These are phyloP conservation scores for Rhododendron williamsianum DNA, from an alignment of 148 eudicot species.

Conservation along the genomic window DNA sequence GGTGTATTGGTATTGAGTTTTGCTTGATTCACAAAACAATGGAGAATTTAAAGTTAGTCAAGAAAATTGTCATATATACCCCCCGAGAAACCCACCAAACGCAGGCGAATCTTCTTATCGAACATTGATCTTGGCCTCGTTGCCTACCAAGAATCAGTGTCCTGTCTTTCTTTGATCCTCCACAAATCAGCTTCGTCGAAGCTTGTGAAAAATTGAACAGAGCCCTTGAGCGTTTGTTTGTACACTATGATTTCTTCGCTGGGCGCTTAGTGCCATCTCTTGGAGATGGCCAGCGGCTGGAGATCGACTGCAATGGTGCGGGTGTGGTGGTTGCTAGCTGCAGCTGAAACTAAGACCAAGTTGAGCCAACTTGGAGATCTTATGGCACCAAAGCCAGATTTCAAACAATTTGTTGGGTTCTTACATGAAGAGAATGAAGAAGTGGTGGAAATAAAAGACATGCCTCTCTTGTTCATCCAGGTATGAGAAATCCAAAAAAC, in stretches of 20 bases:
- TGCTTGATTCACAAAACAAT: not conserved
- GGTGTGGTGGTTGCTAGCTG: conserved; percentile 17
- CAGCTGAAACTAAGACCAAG: conserved; percentile 13
- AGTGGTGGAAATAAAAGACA: not conserved
- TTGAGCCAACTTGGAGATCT: conserved; percentile 18
- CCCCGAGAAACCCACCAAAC: conserved; percentile 2
- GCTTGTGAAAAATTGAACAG: conserved; percentile 4
- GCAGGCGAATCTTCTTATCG: conserved; percentile 17
- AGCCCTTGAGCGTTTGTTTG: conserved; percentile 10
- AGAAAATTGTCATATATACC: conserved; percentile 13
- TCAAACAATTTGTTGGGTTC: conserved; percentile 14
- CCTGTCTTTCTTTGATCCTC: conserved; percentile 17
- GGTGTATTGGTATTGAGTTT: not conserved
- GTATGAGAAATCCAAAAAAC: not conserved
- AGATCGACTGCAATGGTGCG: conserved; percentile 23
- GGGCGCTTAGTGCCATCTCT: conserved; percentile 17
- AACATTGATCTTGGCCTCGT: conserved; percentile 21
- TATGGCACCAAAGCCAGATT: conserved; percentile 19
- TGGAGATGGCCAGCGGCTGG: conserved; percentile 13
- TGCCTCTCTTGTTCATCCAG: conserved; percentile 27
- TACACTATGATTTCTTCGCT: conserved; percentile 20
- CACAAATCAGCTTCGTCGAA: conserved; percentile 5
- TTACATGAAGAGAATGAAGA: conserved; percentile 17
- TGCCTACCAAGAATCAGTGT: conserved; percentile 16
- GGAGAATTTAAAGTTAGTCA: conserved; percentile 7